phyloP scores from a whole-genome alignment of 768 basidiomycete species.

The Termitomyces sp. region DNA sequence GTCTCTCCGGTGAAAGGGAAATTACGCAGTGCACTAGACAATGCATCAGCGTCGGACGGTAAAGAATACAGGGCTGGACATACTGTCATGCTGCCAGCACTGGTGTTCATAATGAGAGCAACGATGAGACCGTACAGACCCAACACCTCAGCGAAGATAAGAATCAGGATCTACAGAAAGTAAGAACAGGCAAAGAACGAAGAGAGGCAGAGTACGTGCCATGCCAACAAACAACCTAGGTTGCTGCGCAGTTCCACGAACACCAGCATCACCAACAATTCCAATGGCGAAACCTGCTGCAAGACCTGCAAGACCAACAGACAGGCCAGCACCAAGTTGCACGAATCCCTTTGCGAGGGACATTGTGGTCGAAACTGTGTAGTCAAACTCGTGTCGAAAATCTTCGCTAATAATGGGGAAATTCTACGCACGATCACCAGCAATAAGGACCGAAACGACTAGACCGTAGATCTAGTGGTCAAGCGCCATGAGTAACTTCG shows the following conservation, averaged over 20 bases:
- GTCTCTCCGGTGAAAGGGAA: not conserved
- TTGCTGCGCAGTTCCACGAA: conserved; percentile 96
- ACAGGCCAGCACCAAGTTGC: conserved; percentile 90
- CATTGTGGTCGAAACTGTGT: conserved; percentile 69
- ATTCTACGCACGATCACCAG: conserved; percentile 67
- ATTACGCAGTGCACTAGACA: conserved; percentile 7
- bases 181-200: not conserved
- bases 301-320: conserved; percentile 91
- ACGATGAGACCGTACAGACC: conserved; percentile 69
- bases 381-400: not conserved
- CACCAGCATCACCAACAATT: conserved; percentile 98
- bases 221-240: conserved; percentile 92
- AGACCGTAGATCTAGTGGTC: conserved; percentile 84
- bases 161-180: conserved; percentile 76
- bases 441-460: conserved; percentile 98
- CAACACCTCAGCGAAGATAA: conserved; percentile 91
- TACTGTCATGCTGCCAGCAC: conserved; percentile 29
- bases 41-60: not conserved
- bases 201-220: conserved; percentile 41
- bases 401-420: not conserved
- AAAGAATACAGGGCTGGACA: not conserved
- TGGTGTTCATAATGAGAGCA: conserved; percentile 94
- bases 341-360: conserved; percentile 91
- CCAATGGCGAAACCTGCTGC: conserved; percentile 98
- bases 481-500: not conserved